These are phyloP conservation scores for Prunus yedoensis DNA, from an alignment of 331 rosid species.

Conservation along the genomic window DNA sequence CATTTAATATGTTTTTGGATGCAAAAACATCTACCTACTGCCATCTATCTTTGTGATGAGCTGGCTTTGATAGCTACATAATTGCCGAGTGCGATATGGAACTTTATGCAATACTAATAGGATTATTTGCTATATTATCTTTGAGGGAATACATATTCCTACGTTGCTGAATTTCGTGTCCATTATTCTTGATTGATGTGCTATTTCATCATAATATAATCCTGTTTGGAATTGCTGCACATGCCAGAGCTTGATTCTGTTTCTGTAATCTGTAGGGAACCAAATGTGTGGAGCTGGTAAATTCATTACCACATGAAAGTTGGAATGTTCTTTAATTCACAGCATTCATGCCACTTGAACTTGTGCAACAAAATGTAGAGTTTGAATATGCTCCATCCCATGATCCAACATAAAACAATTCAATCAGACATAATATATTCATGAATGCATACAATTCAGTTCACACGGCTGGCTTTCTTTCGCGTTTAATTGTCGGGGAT, in stretches of 20 bases:
- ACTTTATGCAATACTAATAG: constrained; percentile 1
- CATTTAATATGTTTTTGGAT: constrained; percentile 25
- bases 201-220: too few relatives aligned
- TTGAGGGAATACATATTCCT: neutral
- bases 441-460: neutral
- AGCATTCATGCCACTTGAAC: too few relatives aligned
- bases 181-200: neutral
- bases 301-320: too few relatives aligned
- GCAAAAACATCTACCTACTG: constrained; percentile 22
- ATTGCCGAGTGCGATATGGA: neutral
- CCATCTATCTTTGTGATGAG: constrained; percentile 10
- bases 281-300: too few relatives aligned
- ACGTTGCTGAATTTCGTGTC: neutral
- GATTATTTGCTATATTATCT: constrained; percentile 9
- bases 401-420: neutral
- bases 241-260: too few relatives aligned
- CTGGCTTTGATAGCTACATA: constrained; percentile 4
- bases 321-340: neutral
- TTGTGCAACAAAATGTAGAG: neutral
- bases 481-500: too few relatives aligned
- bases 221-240: too few relatives aligned
- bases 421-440: too few relatives aligned
- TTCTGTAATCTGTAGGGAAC: too few relatives aligned
- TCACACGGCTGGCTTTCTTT: neutral
- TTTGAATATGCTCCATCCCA: neutral